These are phyloP conservation scores for Lactifluus piperatus DNA, from an alignment of 768 basidiomycete genomes.

Conservation along the genomic window DNA sequence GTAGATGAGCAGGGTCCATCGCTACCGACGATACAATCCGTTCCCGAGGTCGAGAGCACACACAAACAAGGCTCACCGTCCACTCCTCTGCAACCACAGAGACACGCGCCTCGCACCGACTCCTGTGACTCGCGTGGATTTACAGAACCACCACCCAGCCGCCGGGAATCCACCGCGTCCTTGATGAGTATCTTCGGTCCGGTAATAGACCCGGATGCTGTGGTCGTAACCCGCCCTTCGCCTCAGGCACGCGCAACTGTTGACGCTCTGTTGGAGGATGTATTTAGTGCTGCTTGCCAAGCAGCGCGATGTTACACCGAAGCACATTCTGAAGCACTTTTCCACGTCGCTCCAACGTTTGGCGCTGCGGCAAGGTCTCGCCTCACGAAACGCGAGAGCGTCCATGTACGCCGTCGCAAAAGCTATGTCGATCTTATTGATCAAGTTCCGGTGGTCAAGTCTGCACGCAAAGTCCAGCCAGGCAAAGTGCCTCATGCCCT, in stretches of 20 bases:
- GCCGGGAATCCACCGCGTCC: constrained; percentile 56
- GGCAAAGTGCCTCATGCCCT: constrained; percentile 3
- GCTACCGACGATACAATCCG: constrained; percentile 29
- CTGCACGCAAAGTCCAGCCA: background rate
- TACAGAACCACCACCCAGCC: constrained; percentile 22
- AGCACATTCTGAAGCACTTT: constrained; percentile 54
- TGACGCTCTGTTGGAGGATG: constrained; percentile 71
- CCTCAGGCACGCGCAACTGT: constrained; percentile 56
- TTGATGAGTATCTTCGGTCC: constrained; percentile 52
- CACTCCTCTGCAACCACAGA: constrained; percentile 1
- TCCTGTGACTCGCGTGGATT: background rate
- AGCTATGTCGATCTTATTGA: constrained; percentile 29
- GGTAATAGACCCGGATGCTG: constrained; percentile 42
- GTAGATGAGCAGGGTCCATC: constrained; percentile 7
- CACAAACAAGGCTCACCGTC: background rate
- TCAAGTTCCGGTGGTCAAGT: background rate
- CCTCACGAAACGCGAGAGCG: constrained; percentile 60
- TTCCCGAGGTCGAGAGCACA: constrained; percentile 24
- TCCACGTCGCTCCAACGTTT: constrained; percentile 51
- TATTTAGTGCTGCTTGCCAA: constrained; percentile 67
- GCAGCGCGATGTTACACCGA: constrained; percentile 59
- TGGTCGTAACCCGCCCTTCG: constrained; percentile 60
- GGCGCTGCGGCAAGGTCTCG: constrained; percentile 47
- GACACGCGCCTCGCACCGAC: constrained; percentile 6
- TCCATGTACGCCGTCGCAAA: constrained; percentile 53